Base-by-base conservation (phyloP, 345 rosid species). In the Acer campestre region DNA sequence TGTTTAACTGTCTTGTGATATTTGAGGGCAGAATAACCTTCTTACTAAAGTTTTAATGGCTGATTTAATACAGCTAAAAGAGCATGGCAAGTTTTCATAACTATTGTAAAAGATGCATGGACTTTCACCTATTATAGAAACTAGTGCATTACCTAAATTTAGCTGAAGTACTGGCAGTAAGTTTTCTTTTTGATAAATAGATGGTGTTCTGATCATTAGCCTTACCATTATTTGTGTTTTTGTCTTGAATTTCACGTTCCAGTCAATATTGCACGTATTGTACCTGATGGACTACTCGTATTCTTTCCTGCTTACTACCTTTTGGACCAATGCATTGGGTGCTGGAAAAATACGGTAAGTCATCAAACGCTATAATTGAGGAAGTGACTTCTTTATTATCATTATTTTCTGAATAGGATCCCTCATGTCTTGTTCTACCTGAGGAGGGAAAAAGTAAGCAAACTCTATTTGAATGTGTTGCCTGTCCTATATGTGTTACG, bases 251-350 rank as follows among this genome's bases (percentile, higher is more conserved):
- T 67, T 64, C 79, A 22, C 64, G 6, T 78, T 80, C 61, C 91
- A 96, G 99, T 89, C 83, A 96, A 96, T 85, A 90, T 96, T 80
- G 90, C 95, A 71, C 92, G 97, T 77, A 88, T 96, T 58, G 94
- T 96, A 72, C 99, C 98, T 58, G 97, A 94, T 89, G 99, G 98
- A 70, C 79, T 96, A 80, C 97, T 96, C 66, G 88, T 96, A 63
- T 96, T 94, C 87, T 96, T 96, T 79, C 98, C 98, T 25, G 94
- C 98, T 35, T 96, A 96, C 88, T 92, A 94, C 86, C 89, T 94
- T 78, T 77, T 96, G 89, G 97, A 96, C 62, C 89, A 89, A 80
- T 92, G 93, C 85, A 90, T 94, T 77, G 81, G 78, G 63, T 96
- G 85, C 84, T 96, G 99, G 99, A 94, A 94, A 85, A 88, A 88